Evolutionary conservation across 1,284 basidiomycete genomes (phyloP), one percentile per base, ranked within the genome.

Genomic region (Schizophyllum amplum): DNA sequence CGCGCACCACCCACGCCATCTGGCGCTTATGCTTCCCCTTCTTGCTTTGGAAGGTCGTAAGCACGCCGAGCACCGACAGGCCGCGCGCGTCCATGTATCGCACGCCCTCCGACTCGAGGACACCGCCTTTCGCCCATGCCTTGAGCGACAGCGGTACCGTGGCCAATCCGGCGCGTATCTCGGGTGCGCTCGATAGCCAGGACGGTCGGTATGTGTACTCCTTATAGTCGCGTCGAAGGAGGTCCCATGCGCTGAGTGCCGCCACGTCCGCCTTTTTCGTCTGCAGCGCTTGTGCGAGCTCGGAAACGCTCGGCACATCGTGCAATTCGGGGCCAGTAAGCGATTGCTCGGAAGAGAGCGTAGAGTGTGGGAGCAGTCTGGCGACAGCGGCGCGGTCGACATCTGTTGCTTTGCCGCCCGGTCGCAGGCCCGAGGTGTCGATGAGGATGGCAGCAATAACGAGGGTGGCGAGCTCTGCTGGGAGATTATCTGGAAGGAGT

Each of bases 151-250:
- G 65, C 1, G 92, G 93, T 1, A 96, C 88, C 1, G 91, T 89
- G 2, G 90, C 82, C 13, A 97, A 73, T 1, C 94, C 94, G 2
- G 70, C 73, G 55, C 68, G 71, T 52, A 74, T 73, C 15, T 75
- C 64, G 24, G 72, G 70, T 48, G 64, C 67, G 53, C 69, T 68
- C 11, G 68, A 59, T 6, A 68, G 67, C 72, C 72, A 75, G 20
- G 69, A 64, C 0, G 81, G 78, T 1, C 70, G 68, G 63, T 81
- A 73, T 2, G 67, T 64, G 68, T 93, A 95, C 65, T 95, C 86
- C 70, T 99, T 98, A 78, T 95, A 99, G 71, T 98, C 96, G 20
- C 96, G 76, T 20, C 89, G 77, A 4, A 98, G 78, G 24, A 98
- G 81, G 64, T 98, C 92, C 52, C 81, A 75, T 0, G 85, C 83